These are phyloP conservation scores for Crepidotus variabilis DNA, from an alignment of 768 basidiomycete species.

Conservation along the genomic window DNA sequence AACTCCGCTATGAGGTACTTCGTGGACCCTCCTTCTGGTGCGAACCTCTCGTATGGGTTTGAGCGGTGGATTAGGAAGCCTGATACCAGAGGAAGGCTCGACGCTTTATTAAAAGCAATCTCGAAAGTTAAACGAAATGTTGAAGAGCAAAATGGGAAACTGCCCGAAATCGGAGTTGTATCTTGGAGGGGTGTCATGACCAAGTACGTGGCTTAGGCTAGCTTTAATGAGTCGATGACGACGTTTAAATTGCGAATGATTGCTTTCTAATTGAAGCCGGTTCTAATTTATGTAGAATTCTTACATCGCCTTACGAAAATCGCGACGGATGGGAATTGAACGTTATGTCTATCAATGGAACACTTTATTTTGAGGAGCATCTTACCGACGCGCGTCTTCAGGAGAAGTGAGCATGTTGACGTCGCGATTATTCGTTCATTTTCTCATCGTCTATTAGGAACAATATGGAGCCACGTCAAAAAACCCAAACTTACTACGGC, in stretches of 20 bases:
- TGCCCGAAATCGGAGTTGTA: slow-evolving; percentile 52
- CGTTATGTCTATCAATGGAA: slow-evolving; percentile 70
- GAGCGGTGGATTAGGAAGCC: slow-evolving; percentile 66
- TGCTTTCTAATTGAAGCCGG: slow-evolving; percentile 7
- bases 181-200: slow-evolving; percentile 85
- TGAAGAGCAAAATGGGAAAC: slow-evolving; percentile 6
- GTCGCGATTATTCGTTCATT: neutral
- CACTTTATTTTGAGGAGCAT: slow-evolving; percentile 76
- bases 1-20: slow-evolving; percentile 72
- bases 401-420: slow-evolving; percentile 52
- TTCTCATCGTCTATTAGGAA: slow-evolving; percentile 40
- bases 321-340: slow-evolving; percentile 80
- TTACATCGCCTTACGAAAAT: slow-evolving; percentile 81
- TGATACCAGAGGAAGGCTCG: slow-evolving; percentile 66
- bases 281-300: slow-evolving; percentile 54
- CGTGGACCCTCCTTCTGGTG: slow-evolving; percentile 59
- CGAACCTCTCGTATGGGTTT: slow-evolving; percentile 68
- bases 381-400: slow-evolving; percentile 50
- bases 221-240: slow-evolving; percentile 3
- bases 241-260: neutral
- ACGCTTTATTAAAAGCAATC: slow-evolving; percentile 60
- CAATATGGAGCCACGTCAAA: slow-evolving; percentile 59
- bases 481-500: slow-evolving; percentile 72
- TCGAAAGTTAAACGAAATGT: slow-evolving; percentile 37
- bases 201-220: slow-evolving; percentile 43